phyloP scores from a whole-genome alignment of 805 yeast genomes.

The Wickerhamiella spandovensis region DNA sequence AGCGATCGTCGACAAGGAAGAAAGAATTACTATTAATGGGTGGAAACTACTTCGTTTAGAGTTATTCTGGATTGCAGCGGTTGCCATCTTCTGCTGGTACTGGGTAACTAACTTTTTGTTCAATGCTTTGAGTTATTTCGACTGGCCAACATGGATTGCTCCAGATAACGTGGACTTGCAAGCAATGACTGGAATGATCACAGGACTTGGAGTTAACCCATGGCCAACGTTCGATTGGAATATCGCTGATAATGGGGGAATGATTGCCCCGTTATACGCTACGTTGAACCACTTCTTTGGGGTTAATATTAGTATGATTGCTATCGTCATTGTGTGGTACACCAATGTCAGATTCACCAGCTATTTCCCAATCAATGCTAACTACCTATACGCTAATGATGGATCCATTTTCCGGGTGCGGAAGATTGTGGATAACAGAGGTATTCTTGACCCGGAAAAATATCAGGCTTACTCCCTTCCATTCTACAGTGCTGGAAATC shows the following conservation, averaged over 20 bases:
- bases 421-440: conserved; percentile 32
- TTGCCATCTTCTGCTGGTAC: conserved; percentile 39
- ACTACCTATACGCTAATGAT: conserved; percentile 27
- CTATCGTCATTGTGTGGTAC: conserved; percentile 27
- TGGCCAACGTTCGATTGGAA: conserved; percentile 39
- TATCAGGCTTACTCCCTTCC: conserved; percentile 51
- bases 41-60: conserved; percentile 43
- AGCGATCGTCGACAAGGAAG: conserved; percentile 31
- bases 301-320: conserved; percentile 19
- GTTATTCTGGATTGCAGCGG: conserved; percentile 35
- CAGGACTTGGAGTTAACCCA: conserved; percentile 43
- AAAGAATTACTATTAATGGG: conserved; percentile 37
- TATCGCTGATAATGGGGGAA: conserved; percentile 18
- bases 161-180: conserved; percentile 39
- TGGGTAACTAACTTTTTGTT: conserved; percentile 60
- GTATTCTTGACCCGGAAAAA: conserved; percentile 32
- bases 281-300: conserved; percentile 25
- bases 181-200: conserved; percentile 33
- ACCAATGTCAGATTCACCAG: conserved; percentile 38
- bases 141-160: conserved; percentile 49
- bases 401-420: conserved; percentile 33
- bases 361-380: conserved; percentile 41
- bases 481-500: conserved; percentile 47
- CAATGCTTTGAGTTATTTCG: conserved; percentile 46
- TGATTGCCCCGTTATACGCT: conserved; percentile 35